Evolutionary conservation across 257 asterid genomes (phyloP), one percentile per base, ranked within the genome.

Genomic region (Plectranthus barbatus): DNA sequence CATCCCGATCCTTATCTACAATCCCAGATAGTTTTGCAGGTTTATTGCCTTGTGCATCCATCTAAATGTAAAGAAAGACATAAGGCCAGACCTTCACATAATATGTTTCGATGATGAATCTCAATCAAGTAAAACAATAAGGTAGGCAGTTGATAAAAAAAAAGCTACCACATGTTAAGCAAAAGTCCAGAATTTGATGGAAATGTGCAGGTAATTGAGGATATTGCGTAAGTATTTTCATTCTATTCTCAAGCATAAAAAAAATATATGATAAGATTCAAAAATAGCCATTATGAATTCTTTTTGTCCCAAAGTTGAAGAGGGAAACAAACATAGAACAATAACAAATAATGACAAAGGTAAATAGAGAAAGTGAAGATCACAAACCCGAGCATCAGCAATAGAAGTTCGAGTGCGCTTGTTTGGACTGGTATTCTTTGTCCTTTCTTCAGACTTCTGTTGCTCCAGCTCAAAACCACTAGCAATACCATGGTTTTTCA

Each of bases 391-490:
- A 54, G 78, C 70, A 72, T 84, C 97, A 57, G 73, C 77, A 91
- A 86, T 72, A 69, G 96, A 86, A 40, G 96, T 91, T 74, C 96
- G 91, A 67, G 98, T 80, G 14, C 98, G 98, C 80, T 88, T 91
- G 83, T 70, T 86, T 72, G 91, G 96, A 60, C 79, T 77, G 66
- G 77, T 63, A 78, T 59, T 70, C 77, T 88, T 84, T 29, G 70
- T 70, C 80, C 88, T 79, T 57, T 81, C 96, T 76, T 84, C 95
- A 39, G 80, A 59, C 68, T 84, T 91, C 68, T 82, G 95, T 50
- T 67, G 87, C 75, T 91, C 94, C 77, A 74, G 67, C 48, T 88
- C 95, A 78, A 73, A 81, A 62, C 94, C 79, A 83, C 80, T 80
- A 14, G 75, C 60, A 78, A 62, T 74, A 33, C 77, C 75, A 70